Conservation (phyloP, 257 asterid species). For the Primulina huaijiensis region DNA sequence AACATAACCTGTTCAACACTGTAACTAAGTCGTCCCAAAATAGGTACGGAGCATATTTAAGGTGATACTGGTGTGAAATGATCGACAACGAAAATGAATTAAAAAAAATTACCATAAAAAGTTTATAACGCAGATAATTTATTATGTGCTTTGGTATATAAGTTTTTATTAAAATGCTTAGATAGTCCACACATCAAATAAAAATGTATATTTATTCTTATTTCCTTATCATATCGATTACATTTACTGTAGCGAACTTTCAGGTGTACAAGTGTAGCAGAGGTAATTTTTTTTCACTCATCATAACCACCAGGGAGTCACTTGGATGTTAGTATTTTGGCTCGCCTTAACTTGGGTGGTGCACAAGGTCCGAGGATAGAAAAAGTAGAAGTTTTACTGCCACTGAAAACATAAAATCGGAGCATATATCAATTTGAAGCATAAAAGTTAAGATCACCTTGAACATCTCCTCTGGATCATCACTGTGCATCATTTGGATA, state of each 20-base stretch:
- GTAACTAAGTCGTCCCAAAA: not conserved
- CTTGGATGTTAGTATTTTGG: not conserved
- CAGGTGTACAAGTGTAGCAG: not conserved
- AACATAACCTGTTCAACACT: not conserved
- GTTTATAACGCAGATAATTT: not conserved
- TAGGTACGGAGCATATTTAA: not conserved
- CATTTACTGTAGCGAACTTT: no score
- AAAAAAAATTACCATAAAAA: no score
- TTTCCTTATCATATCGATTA: not conserved
- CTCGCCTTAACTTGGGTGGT: not conserved
- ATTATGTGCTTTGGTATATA: not conserved
- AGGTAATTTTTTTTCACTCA: not conserved
- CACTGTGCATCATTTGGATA: constrained; percentile 83
- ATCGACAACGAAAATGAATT: not conserved
- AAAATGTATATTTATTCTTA: not conserved
- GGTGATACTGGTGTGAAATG: not conserved
- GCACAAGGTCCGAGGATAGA: not conserved
- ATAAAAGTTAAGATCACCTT: constrained; percentile 48
- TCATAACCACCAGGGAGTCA: not conserved
- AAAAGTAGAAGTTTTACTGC: not conserved
- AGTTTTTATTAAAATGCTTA: not conserved
- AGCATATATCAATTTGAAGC: constrained; percentile 14
- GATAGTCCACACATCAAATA: not conserved
- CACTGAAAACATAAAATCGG: constrained; percentile 5
- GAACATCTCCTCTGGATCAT: constrained; percentile 88